Base-by-base conservation (phyloP, 2,329 filamentous ascomycete species). In the Drechslerella dactyloides region DNA sequence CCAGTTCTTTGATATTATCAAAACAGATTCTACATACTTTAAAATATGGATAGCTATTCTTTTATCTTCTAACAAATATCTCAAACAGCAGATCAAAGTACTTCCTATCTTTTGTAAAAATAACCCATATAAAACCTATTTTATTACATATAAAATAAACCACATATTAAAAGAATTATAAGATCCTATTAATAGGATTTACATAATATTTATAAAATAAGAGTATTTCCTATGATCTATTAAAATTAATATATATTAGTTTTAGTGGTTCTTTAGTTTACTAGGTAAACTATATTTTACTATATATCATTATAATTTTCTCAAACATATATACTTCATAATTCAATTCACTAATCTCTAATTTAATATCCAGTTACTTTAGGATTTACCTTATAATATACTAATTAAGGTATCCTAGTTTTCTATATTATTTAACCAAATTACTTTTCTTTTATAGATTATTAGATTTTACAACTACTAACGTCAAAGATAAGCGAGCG, bases 211-310 rank as follows among this genome's bases (percentile, higher is more conserved):
- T 60, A 60, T 23, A 15, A 52, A 48, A 21, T 54, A 24, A 60
- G 5, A 17, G 15, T 54, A 52, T 19, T 17, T 17, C 53, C 23
- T 24, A 52, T 24, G 17, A 52, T 30, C 11, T 53, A 24, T 55
- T 50, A 55, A n/a, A 21, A 60, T 54, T 23, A 60, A 60, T 52
- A 52, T 17, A 54, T 52, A 19, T 60, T 23, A 52, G 21, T 60
- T 30, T 5, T 53, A 23, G 23, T 52, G 8, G 8, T 23, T 23
- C 30, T 21, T 23, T 23, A 23, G 23, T 17, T 44, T 23, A 21
- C n/a, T 54, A 23, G 23, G 8, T 23, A 54, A 23, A 23, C 23
- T 52, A 60, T 21, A 60, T 13, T 52, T 52, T 60, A 55, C 13
- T 21, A 24, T 60, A 52, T 23, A n/a, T 60, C 11, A 52, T 52